These are phyloP conservation scores for Shiraia sp. DNA, from an alignment of 2,329 filamentous ascomycete species.

Conservation along the genomic window DNA sequence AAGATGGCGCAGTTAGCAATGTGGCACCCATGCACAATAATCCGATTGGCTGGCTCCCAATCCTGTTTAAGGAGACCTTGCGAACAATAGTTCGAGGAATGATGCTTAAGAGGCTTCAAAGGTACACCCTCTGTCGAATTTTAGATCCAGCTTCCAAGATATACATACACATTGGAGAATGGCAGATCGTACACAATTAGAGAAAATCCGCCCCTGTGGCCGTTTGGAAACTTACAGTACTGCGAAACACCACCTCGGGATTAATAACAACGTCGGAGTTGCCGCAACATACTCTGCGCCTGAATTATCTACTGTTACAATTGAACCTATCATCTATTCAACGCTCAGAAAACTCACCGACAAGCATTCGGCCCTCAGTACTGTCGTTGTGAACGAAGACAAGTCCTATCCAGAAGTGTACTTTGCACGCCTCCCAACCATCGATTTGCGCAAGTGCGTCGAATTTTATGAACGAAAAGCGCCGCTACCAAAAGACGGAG, in stretches of 20 bases:
- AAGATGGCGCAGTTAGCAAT: no score
- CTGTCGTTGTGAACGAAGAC: constrained; percentile 47
- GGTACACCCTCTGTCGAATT: no score
- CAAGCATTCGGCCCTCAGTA: constrained; percentile 49
- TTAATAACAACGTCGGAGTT: constrained; percentile 52
- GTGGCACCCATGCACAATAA: no score
- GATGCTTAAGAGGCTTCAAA: no score
- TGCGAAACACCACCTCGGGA: constrained; percentile 47
- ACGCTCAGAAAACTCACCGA: constrained; percentile 43
- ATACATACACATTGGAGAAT: neutral
- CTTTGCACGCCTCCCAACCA: constrained; percentile 50
- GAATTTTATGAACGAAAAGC: constrained; percentile 32
- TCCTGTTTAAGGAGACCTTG: no score
- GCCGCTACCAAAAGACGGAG: constrained; percentile 16
- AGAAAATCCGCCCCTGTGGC: constrained; percentile 30
- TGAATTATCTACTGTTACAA: neutral
- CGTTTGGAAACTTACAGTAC: constrained; percentile 52
- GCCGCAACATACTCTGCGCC: constrained; percentile 34
- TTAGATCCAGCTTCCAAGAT: no score
- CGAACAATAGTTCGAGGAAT: no score
- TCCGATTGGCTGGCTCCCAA: no score
- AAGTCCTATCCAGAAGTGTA: constrained; percentile 44
- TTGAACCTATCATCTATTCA: constrained; percentile 42
- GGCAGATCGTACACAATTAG: constrained; percentile 4
- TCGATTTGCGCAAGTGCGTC: constrained; percentile 47